Evolutionary conservation across 169 alveolate species (phyloP), one percentile per base, ranked within the genome.

Genomic region (Sarcocystis neurona): DNA sequence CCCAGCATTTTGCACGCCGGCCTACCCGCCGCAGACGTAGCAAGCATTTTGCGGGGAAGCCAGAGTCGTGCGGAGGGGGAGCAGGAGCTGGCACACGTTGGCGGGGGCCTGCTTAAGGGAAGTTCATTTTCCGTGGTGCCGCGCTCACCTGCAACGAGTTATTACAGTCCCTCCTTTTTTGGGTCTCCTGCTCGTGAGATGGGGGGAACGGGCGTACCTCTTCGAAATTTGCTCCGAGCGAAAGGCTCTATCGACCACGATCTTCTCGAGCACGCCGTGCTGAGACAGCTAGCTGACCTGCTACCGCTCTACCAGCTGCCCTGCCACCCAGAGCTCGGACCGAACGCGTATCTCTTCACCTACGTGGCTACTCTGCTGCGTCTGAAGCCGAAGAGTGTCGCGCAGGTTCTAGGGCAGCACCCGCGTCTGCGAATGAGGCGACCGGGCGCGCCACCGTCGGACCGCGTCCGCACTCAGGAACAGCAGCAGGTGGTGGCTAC

Each of bases 221-320:
- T 44, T n/a, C 44, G 75, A 2, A 63, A 41, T 43, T n/a, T 60
- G 74, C 53, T 10, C 63, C 60, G 44, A 48, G 58, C 50, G 30
- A 66, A 41, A 1, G 74, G 27, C 88, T 37, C 89, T 18, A 18
- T 72, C 43, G 74, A 53, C 58, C 90, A 85, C 56, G 90, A 85
- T n/a, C 43, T 85, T 5, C 60, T 85, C 23, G 84, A 85, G 84
- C 90, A 85, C 12, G 90, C 90, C 0, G 75, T 85, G 60, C 75
- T 85, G 53, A 70, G 90, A 30, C 90, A 85, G 84, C 84, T 85
- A 3, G 90, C 79, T 8, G 90, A 85, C 39, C 74, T 85, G 60
- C 82, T 85, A 43, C 90, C 90, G 48, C 75, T 85, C 41, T 85
- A 85, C 72, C 18, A 34, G 46, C 72, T 85, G 32, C 84, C 77